Evolutionary conservation across 768 basidiomycete genomes (phyloP), one percentile per base, ranked within the genome.

Genomic region (Rickenella mellea): DNA sequence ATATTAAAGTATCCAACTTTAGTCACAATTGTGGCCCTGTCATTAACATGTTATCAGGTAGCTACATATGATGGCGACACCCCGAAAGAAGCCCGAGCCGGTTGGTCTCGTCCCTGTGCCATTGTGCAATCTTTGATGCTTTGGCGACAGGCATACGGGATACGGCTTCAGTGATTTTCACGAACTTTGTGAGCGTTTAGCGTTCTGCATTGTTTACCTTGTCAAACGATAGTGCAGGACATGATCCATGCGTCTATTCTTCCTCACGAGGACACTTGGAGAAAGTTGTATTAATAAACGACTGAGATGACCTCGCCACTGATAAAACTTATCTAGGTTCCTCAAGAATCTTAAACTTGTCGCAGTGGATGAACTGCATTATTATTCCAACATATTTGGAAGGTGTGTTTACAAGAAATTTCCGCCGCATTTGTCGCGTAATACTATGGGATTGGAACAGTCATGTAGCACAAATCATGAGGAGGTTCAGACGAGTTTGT

Each of bases 11-110:
- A 27, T 7, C 48, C n/a, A n/a, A n/a, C n/a, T n/a, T n/a, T n/a
- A n/a, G n/a, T n/a, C n/a, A n/a, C n/a, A n/a, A n/a, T n/a, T n/a
- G n/a, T n/a, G n/a, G n/a, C n/a, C n/a, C n/a, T n/a, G n/a, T n/a
- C n/a, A n/a, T n/a, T n/a, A n/a, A n/a, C n/a, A n/a, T n/a, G n/a
- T n/a, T 24, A 20, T 27, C 40, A 77, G 74, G 69, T 88, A 10
- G 76, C 76, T 2, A 92, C 83, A 1, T 94, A 89, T 53, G 90
- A 94, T 48, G 90, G 90, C 0, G 90, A 94, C 53, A 93, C 91
- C 0, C 78, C 83, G 0, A 71, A 75, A 56, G 83, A 87, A 26
- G 55, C 59, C 21, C 71, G 90, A 40, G 60, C 68, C 48, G 69
- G 86, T 83, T 44, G 37, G 61, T 50, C 39, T 12, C 0, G 9